These are phyloP conservation scores for Macrolepiota fuliginosa DNA, from an alignment of 768 basidiomycete genomes.

Conservation along the genomic window DNA sequence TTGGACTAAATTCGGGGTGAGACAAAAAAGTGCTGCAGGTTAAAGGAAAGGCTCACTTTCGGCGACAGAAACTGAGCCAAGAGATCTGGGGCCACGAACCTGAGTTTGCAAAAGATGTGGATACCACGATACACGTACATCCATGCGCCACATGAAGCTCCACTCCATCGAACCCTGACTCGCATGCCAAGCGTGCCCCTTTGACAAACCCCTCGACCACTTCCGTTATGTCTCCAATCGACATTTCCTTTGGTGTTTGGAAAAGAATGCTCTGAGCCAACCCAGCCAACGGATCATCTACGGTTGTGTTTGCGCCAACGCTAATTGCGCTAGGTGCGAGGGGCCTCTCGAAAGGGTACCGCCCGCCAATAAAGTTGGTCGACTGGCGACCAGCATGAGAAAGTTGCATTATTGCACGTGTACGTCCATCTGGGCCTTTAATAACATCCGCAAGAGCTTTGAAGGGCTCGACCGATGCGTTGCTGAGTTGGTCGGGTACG, in stretches of 20 bases:
- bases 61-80: conserved; percentile 76
- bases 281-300: conserved; percentile 26
- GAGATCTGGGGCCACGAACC: conserved; percentile 49
- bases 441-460: conserved; percentile 47
- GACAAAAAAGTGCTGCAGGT: not conserved
- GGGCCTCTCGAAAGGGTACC: conserved; percentile 56
- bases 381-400: conserved; percentile 86
- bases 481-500: conserved; percentile 44
- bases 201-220: conserved; percentile 62
- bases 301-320: conserved; percentile 31
- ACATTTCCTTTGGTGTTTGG: conserved; percentile 63
- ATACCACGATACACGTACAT: conserved; percentile 46
- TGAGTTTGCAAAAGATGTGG: not conserved
- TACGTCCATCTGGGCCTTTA: conserved; percentile 29
- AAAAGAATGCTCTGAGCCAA: conserved; percentile 51
- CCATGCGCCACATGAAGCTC: conserved; percentile 87
- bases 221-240: conserved; percentile 52
- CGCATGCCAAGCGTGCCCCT: conserved; percentile 61
- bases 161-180: conserved; percentile 82
- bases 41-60: conserved; percentile 41
- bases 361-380: conserved; percentile 65
- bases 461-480: conserved; percentile 49
- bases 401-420: conserved; percentile 77
- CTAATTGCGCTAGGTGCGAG: conserved; percentile 69
- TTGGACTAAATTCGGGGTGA: conserved; percentile 29